These are phyloP conservation scores for Globisporangium acanthophoron DNA, from an alignment of 352 stramenopile genomes.

Conservation along the genomic window DNA sequence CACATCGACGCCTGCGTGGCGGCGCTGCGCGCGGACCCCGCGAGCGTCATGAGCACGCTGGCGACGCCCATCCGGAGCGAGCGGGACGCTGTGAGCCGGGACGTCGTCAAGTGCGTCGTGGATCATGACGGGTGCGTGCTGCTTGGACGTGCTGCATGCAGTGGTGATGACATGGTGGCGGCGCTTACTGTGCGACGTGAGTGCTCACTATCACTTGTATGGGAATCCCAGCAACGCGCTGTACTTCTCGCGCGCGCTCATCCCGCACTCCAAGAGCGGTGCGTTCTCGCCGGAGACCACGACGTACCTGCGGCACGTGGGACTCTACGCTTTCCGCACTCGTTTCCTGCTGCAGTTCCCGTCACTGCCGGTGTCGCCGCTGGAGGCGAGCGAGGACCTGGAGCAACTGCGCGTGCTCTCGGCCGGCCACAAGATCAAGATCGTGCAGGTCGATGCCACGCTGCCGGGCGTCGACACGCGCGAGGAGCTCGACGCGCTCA, in stretches of 20 bases:
- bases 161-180: neutral
- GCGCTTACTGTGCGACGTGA: no score
- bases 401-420: slow-evolving; percentile 84
- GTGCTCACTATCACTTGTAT: no score
- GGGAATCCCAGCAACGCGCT: slow-evolving; percentile 49
- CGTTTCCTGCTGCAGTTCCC: slow-evolving; percentile 71
- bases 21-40: slow-evolving; percentile 38
- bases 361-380: slow-evolving; percentile 36
- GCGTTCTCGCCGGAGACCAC: slow-evolving; percentile 39
- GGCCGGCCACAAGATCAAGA: slow-evolving; percentile 62
- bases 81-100: slow-evolving; percentile 38
- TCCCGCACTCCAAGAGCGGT: slow-evolving; percentile 68
- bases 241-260: slow-evolving; percentile 82
- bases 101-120: slow-evolving; percentile 77
- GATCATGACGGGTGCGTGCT: slow-evolving; percentile 47
- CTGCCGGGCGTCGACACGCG: slow-evolving; percentile 64
- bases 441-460: slow-evolving; percentile 56
- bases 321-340: slow-evolving; percentile 75
- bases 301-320: slow-evolving; percentile 68
- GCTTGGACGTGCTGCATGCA: neutral
- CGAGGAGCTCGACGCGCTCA: slow-evolving; percentile 54
- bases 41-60: slow-evolving; percentile 73
- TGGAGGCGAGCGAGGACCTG: slow-evolving; percentile 70
- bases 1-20: slow-evolving; percentile 73
- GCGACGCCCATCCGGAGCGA: slow-evolving; percentile 60